Evolutionary conservation across 2,329 filamentous ascomycete genomes (phyloP).

Genomic region (Lachnellula subtilissima): DNA sequence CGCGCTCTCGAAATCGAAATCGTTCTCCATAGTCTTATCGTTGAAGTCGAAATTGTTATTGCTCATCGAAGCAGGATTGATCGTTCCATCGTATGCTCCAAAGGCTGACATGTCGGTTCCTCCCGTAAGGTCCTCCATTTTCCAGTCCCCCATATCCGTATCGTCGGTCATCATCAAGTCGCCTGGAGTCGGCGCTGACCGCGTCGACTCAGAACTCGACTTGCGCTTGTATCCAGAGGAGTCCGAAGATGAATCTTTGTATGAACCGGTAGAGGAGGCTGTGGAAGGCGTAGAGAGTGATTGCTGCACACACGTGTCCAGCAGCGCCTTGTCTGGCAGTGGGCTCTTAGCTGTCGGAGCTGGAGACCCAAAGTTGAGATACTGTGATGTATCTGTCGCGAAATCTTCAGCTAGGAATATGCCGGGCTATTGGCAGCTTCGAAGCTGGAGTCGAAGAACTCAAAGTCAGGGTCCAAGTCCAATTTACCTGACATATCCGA

Average conservation of each 20-base stretch:
- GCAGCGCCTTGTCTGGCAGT: constrained; percentile 15
- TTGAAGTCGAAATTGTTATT: constrained; percentile 34
- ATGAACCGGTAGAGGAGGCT: constrained; percentile 35
- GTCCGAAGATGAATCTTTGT: constrained; percentile 48
- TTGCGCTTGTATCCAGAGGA: constrained; percentile 47
- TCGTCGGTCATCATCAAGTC: constrained; percentile 43
- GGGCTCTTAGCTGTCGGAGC: constrained; percentile 23
- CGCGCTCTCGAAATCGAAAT: constrained; percentile 55
- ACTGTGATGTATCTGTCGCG: constrained; percentile 21
- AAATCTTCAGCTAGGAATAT: constrained; percentile 30
- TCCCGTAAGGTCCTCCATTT: constrained; percentile 32
- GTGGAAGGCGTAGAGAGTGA: constrained; percentile 27
- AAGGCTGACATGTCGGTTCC: constrained; percentile 38
- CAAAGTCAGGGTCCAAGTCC: constrained; percentile 33
- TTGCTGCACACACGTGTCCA: constrained; percentile 19
- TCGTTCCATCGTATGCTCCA: constrained; percentile 34
- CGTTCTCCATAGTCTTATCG: constrained; percentile 44
- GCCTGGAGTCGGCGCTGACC: constrained; percentile 37
- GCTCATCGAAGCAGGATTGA: constrained; percentile 34
- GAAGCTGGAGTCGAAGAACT: constrained; percentile 34
- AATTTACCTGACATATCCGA: constrained; percentile 32
- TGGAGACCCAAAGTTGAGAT: constrained; percentile 26
- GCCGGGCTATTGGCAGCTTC: constrained; percentile 28
- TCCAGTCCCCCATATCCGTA: constrained; percentile 41
- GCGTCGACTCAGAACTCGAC: constrained; percentile 42